phyloP scores from a whole-genome alignment of 2,329 filamentous ascomycete genomes.

The Daldinia sp. region DNA sequence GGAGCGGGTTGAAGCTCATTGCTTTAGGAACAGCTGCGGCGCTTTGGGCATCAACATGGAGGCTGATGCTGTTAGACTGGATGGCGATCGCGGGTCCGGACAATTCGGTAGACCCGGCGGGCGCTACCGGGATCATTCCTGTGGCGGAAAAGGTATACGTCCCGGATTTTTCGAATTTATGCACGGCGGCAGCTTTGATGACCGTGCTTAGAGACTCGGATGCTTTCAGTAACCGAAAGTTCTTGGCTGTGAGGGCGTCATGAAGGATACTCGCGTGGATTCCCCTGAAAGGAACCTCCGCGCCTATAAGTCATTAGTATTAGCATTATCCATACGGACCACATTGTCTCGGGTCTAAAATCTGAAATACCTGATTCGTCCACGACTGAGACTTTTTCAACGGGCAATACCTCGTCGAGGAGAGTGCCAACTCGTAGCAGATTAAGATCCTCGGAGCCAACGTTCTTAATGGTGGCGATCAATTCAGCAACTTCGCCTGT shows the following conservation, averaged over 20 bases:
- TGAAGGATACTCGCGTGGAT: slow-evolving; percentile 34
- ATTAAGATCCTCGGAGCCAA: slow-evolving; percentile 34
- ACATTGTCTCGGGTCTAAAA: no score
- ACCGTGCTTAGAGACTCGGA: slow-evolving; percentile 26
- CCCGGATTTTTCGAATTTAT: slow-evolving; percentile 33
- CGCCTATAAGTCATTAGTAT: slow-evolving; percentile 7
- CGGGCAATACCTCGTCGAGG: slow-evolving; percentile 33
- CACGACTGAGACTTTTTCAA: slow-evolving; percentile 27
- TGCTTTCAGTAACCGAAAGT: slow-evolving; percentile 30
- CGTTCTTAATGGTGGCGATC: slow-evolving; percentile 37
- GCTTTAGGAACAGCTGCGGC: slow-evolving; percentile 14
- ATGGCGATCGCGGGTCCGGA: slow-evolving; percentile 23
- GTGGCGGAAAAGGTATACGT: slow-evolving; percentile 30
- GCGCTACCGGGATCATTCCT: slow-evolving; percentile 31
- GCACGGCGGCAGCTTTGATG: slow-evolving; percentile 30
- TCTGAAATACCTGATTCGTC: slow-evolving; percentile 27
- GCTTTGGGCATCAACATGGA: slow-evolving; percentile 22
- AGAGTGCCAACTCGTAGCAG: slow-evolving; percentile 39
- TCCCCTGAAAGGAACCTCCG: slow-evolving; percentile 26
- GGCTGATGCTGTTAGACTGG: slow-evolving; percentile 31
- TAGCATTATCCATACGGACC: neutral
- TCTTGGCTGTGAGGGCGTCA: slow-evolving; percentile 28
- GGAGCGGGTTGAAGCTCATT: slow-evolving; percentile 2
- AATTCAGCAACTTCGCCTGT: slow-evolving; percentile 24
- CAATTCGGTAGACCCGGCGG: slow-evolving; percentile 22